A percentile compares a stretch with the other conserved stretches of the same genome.
phyloP scores from a whole-genome alignment of 2,329 filamentous ascomycete genomes.

The Exserohilum turcica region DNA sequence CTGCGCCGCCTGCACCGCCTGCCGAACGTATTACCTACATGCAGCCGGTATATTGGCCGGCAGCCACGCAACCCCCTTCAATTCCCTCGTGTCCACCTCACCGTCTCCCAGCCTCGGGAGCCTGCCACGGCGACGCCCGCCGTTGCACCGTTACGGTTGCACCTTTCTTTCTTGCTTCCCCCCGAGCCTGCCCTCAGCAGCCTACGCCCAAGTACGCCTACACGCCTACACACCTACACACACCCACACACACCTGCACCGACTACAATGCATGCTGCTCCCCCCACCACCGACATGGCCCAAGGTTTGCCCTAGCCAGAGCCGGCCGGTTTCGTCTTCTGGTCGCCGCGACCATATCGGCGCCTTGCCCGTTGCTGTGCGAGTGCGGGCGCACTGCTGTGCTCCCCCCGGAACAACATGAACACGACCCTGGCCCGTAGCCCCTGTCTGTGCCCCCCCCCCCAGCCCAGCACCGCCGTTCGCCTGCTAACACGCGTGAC shows the following conservation, averaged over 20 bases:
- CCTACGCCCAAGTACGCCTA: no score
- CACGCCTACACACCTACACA: no score
- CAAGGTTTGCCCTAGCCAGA: slow-evolving; percentile 13
- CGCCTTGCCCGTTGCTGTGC: neutral
- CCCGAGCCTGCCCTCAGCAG: no score
- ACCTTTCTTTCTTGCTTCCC: no score
- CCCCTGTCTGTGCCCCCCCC: slow-evolving; percentile 19
- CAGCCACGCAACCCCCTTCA: slow-evolving; percentile 22
- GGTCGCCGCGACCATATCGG: slow-evolving; percentile 6
- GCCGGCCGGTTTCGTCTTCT: slow-evolving; percentile 21
- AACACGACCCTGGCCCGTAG: slow-evolving; percentile 7
- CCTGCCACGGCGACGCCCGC: no score
- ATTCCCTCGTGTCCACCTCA: slow-evolving; percentile 6
- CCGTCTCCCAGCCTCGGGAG: neutral
- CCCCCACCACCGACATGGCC: neutral
- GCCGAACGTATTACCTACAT: slow-evolving; percentile 10
- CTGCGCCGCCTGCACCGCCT: slow-evolving; percentile 3
- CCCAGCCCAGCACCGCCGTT: neutral
- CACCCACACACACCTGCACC: no score
- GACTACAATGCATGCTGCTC: neutral
- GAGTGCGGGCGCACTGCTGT: slow-evolving; percentile 13
- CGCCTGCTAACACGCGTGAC: neutral
- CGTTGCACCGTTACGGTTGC: no score
- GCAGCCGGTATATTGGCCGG: slow-evolving; percentile 26
- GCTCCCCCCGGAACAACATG: slow-evolving; percentile 15